Percentiles rank a stretch among this genome's conserved stretches.
Conservation (phyloP, 2,329 filamentous ascomycete species). For the Graphiopsis chlorocephala region DNA sequence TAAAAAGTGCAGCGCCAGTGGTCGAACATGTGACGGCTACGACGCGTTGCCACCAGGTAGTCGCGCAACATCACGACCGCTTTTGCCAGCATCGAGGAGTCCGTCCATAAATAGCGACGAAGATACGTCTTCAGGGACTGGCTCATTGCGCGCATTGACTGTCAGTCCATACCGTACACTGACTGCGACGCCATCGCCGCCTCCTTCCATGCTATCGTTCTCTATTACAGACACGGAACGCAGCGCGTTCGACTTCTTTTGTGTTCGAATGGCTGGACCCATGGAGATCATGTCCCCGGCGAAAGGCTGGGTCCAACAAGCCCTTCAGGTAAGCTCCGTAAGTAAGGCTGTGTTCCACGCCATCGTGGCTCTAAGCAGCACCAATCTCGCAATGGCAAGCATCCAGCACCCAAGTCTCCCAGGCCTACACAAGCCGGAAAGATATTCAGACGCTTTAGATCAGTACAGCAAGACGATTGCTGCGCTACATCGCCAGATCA, state of each 20-base stretch:
- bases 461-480: constrained; percentile 12
- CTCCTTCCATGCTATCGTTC: not conserved
- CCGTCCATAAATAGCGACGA: not conserved
- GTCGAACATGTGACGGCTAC: constrained; percentile 56
- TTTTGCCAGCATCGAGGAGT: constrained; percentile 9
- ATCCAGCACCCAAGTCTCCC: constrained; percentile 1
- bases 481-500: constrained; percentile 1
- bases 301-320: constrained; percentile 5
- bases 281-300: constrained; percentile 7
- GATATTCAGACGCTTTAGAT: not conserved
- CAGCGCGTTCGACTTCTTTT: constrained; percentile 12
- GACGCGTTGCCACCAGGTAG: not conserved
- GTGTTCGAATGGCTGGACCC: constrained; percentile 1
- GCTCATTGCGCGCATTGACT: not conserved
- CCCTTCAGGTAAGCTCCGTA: not conserved
- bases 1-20: constrained; percentile 51
- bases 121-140: not conserved
- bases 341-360: constrained; percentile 12
- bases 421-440: not conserved
- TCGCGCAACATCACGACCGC: not conserved
- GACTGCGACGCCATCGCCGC: not conserved
- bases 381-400: constrained; percentile 6
- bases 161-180: not conserved
- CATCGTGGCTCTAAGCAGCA: constrained; percentile 8
- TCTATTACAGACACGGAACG: constrained; percentile 2